Percentiles rank a stretch among this genome's conserved stretches.
These are phyloP conservation scores for Globisporangium barbulae DNA, from an alignment of 352 stramenopile species.

Conservation along the genomic window DNA sequence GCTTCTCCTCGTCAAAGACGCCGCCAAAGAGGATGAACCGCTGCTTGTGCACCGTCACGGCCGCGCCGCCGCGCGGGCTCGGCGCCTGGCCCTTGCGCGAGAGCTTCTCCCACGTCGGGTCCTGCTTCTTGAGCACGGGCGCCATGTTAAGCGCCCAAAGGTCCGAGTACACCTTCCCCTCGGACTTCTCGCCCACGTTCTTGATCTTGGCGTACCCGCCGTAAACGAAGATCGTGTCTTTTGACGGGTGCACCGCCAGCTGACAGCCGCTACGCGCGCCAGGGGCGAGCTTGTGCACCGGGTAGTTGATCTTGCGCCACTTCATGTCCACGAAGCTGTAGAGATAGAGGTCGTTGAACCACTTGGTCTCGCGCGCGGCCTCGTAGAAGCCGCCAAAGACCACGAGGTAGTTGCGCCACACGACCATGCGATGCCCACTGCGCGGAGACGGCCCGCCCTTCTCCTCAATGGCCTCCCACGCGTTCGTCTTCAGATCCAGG, in stretches of 20 bases:
- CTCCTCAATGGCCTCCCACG: conserved; percentile 92
- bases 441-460: conserved; percentile 74
- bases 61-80: conserved; percentile 69
- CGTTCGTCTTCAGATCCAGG: conserved; percentile 92
- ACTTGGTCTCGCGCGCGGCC: conserved; percentile 87
- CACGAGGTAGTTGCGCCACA: conserved; percentile 95
- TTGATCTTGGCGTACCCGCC: conserved; percentile 96
- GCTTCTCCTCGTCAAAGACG: conserved; percentile 91
- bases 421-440: conserved; percentile 92
- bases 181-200: conserved; percentile 86
- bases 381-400: conserved; percentile 98
- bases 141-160: conserved; percentile 94
- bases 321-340: conserved; percentile 89
- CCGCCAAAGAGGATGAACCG: conserved; percentile 96
- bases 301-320: conserved; percentile 82
- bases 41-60: conserved; percentile 92
- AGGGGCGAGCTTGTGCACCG: conserved; percentile 57
- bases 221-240: conserved; percentile 92
- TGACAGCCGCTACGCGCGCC: conserved; percentile 80
- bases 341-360: conserved; percentile 95
- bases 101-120: conserved; percentile 93
- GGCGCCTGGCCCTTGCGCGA: conserved; percentile 87
- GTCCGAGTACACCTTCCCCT: conserved; percentile 95
- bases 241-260: conserved; percentile 75
- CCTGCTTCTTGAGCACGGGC: conserved; percentile 82